These are phyloP conservation scores for Rhizophora mangle DNA, from an alignment of 345 rosid genomes.

Conservation along the genomic window DNA sequence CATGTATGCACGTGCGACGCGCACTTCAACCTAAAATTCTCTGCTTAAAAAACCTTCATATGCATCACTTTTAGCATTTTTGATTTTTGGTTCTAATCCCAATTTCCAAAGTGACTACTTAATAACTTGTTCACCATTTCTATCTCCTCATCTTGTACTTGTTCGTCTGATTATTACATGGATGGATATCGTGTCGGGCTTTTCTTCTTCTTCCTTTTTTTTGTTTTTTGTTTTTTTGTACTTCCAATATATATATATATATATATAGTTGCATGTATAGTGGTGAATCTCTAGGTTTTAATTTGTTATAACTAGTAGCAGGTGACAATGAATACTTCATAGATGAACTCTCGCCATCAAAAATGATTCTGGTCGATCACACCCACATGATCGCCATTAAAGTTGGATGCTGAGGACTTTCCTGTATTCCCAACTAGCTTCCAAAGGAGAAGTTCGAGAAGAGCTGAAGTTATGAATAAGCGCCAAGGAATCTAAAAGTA, in stretches of 20 bases:
- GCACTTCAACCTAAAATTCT: conserved; percentile 50
- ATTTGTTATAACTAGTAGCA: neutral
- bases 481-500: too few species aligned
- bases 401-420: conserved; percentile 2
- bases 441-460: too few species aligned
- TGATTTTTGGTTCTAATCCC: conserved; percentile 24
- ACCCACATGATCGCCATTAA: conserved; percentile 24
- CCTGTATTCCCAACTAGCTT: neutral
- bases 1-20: conserved; percentile 89
- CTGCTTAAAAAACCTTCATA: conserved; percentile 12
- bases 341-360: conserved; percentile 9
- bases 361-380: conserved; percentile 19
- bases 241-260: too few species aligned
- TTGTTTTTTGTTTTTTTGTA: too few species aligned
- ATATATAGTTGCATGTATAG: too few species aligned
- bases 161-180: neutral
- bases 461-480: neutral
- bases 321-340: conserved; percentile 4
- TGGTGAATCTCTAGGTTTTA: too few species aligned
- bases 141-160: neutral
- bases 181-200: neutral
- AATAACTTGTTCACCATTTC: neutral
- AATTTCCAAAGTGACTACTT: conserved; percentile 4
- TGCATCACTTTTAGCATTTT: conserved; percentile 2
- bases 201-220: neutral